Base-by-base conservation (phyloP, 2,329 filamentous ascomycete species). In the Septoria petroselini region DNA sequence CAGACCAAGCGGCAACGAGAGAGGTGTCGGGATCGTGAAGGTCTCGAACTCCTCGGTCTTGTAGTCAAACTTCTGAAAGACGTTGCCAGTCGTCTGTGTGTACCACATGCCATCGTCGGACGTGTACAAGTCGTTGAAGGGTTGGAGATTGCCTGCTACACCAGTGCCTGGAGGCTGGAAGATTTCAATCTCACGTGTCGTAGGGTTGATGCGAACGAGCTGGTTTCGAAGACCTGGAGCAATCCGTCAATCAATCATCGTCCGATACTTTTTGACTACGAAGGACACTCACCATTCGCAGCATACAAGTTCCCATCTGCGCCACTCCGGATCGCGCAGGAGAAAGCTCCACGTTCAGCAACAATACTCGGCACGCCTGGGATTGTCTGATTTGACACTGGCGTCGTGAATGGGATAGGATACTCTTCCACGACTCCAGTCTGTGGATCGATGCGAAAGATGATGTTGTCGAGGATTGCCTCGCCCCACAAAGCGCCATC, bases 171-270 rank as follows among this genome's bases (percentile, higher is more conserved):
- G 59, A 9, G 54, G 52, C n/a, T 57, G 51, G 15, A 62, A 57
- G 33, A 62, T 37, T 7, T 51, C 25, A 14, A 55, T 53, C 12
- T 45, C 23, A 14, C 49, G 45, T 12, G 49, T 47, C 2, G 12
- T 30, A 2, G 55, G 56, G 30, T 57, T 53, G 35, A 61, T 60
- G 12, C 49, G 49, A 5, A 58, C 54, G 12, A 63, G 54, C 23
- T 63, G 58, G 41, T 62, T 63, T 7, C 58, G 54, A 2, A 62
- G 41, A 21, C 59, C 59, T 30, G 60, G 23, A 34, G 15, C n/a
- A n/a, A 1, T 14, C 5, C 19, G 1, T 3, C 15, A 18, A 23
- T 43, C 18, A 43, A 19, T 7, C 6, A 19, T 11, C 33, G 7
- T n/a, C n/a, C n/a, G n/a, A n/a, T n/a, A 12, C 9, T 17, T 5